Conservation (phyloP, 2,329 filamentous ascomycete species). For the Colletotrichum sp. region DNA sequence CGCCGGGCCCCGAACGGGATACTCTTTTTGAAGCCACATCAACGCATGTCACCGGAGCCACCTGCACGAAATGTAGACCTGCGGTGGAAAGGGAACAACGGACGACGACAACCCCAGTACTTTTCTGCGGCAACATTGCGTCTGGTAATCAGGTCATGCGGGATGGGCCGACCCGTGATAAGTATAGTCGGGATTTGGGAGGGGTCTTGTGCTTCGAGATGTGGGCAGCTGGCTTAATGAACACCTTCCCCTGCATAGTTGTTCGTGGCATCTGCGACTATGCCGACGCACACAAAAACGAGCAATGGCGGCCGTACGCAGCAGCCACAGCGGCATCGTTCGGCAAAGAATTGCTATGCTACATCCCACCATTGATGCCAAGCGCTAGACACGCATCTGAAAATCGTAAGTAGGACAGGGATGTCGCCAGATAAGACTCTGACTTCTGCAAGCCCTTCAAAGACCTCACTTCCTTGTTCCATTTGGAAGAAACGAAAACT, state of each 20-base stretch:
- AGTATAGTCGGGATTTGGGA: background rate
- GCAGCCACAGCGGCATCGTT: conserved; percentile 33
- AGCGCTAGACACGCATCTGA: accelerated
- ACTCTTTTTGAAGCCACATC: background rate
- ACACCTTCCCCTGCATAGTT: conserved; percentile 32
- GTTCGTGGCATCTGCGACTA: conserved; percentile 44
- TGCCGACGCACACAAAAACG: conserved; percentile 40
- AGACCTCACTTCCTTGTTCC: background rate
- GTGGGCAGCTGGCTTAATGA: conserved; percentile 29
- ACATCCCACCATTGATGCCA: background rate
- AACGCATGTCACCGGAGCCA: too few relatives aligned
- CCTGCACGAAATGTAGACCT: background rate
- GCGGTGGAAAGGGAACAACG: background rate
- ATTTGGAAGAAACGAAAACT: background rate
- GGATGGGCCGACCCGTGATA: background rate
- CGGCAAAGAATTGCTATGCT: background rate
- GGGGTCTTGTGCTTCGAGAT: conserved; percentile 29
- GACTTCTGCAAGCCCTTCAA: background rate
- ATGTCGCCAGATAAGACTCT: too few relatives aligned
- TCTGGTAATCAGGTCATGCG: conserved; percentile 23
- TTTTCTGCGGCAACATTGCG: conserved; percentile 21
- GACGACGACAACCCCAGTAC: background rate
- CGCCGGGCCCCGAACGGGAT: background rate
- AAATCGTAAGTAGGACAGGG: background rate
- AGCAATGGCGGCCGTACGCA: conserved; percentile 40